A percentile compares a stretch with the other conserved stretches of the same genome.
Evolutionary conservation across 2,329 filamentous ascomycete species (phyloP).

Genomic region (Monilinia fructigena): DNA sequence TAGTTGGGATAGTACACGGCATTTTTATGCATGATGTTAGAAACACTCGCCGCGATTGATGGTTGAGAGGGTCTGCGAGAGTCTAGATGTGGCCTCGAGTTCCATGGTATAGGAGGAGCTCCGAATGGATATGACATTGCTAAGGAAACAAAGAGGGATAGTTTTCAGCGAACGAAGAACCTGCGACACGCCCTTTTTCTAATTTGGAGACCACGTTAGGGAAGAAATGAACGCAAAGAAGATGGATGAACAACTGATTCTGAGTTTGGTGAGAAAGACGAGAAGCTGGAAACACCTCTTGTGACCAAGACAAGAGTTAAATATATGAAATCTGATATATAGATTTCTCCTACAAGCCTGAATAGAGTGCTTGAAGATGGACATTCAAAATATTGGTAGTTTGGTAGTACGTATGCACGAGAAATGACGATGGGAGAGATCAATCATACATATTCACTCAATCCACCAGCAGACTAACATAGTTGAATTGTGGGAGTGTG

Average conservation of each 20-base stretch:
- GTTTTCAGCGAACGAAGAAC: neutral
- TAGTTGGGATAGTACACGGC: conserved; percentile 84
- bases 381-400: conserved; percentile 4
- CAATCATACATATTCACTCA: conserved; percentile 20
- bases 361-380: conserved; percentile 9
- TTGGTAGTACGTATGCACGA: conserved; percentile 18
- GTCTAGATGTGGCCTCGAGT: conserved; percentile 31
- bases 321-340: neutral
- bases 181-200: neutral
- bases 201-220: neutral
- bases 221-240: neutral
- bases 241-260: neutral
- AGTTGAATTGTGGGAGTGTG: conserved; percentile 4
- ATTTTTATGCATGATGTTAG: conserved; percentile 61
- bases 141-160: conserved; percentile 14
- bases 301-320: neutral
- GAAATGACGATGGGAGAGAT: conserved; percentile 9
- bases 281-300: neutral
- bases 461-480: conserved; percentile 16
- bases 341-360: conserved; percentile 16
- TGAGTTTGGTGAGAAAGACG: neutral
- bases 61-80: conserved; percentile 38
- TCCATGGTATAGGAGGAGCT: conserved; percentile 34
- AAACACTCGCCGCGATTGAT: conserved; percentile 36
- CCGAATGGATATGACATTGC: conserved; percentile 34